Conservation (phyloP, 306 rosid species). For the Cucurbita pepo region DNA sequence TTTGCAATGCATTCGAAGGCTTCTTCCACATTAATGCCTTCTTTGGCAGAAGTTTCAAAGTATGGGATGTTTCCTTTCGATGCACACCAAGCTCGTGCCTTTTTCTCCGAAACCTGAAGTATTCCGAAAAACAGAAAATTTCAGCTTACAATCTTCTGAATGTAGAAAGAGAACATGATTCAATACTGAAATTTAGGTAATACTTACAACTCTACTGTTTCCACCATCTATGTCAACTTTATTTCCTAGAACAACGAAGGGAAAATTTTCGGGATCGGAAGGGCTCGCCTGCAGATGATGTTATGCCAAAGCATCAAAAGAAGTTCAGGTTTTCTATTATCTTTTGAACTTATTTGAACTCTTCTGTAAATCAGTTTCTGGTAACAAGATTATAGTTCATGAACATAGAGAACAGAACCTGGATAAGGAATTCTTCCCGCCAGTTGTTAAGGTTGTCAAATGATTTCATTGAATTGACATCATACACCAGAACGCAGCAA, state of each 20-base stretch:
- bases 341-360: background rate
- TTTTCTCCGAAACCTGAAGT: slow-evolving; percentile 79
- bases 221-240: slow-evolving; percentile 94
- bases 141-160: background rate
- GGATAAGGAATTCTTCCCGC: slow-evolving; percentile 97
- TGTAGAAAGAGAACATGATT: background rate
- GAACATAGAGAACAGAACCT: slow-evolving; percentile 25
- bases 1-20: slow-evolving; percentile 95
- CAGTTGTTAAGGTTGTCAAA: slow-evolving; percentile 96
- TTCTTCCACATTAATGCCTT: slow-evolving; percentile 91
- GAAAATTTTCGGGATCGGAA: slow-evolving; percentile 96
- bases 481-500: slow-evolving; percentile 98
- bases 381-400: background rate
- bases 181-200: background rate
- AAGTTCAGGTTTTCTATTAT: background rate
- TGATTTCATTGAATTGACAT: slow-evolving; percentile 91
- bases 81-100: slow-evolving; percentile 99
- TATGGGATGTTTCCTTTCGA: slow-evolving; percentile 95
- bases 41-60: slow-evolving; percentile 98
- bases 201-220: slow-evolving; percentile 86
- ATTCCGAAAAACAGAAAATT: background rate
- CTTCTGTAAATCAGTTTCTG: background rate
- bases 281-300: slow-evolving; percentile 75
- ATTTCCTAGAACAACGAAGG: slow-evolving; percentile 95
- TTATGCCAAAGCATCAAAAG: slow-evolving; percentile 8